phyloP scores from a whole-genome alignment of 192 early-diverging fungal genomes.

The Podila minutissima region DNA sequence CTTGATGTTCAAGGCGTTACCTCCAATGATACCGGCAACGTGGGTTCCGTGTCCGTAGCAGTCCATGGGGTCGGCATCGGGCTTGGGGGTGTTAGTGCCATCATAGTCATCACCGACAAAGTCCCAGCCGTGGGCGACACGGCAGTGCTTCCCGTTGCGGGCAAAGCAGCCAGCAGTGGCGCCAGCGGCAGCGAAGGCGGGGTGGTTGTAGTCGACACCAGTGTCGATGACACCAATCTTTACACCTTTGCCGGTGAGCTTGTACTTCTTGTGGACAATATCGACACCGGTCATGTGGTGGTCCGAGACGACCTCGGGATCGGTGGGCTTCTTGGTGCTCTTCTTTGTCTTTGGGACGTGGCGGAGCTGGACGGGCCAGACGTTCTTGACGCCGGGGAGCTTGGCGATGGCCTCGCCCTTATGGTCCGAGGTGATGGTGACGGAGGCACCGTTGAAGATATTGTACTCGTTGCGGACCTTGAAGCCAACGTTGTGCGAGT shows the following conservation, averaged over 20 bases:
- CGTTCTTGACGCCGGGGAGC: constrained; percentile 47
- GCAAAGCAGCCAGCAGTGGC: constrained; percentile 62
- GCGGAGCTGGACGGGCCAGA: constrained; percentile 57
- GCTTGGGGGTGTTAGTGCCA: constrained; percentile 40
- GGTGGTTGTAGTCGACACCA: constrained; percentile 68
- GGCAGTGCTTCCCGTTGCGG: constrained; percentile 64
- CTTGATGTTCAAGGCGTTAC: constrained; percentile 47
- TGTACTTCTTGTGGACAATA: constrained; percentile 41
- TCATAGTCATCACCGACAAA: constrained; percentile 57
- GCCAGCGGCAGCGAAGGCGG: constrained; percentile 63
- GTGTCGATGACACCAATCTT: constrained; percentile 70
- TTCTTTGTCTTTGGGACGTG: constrained; percentile 16
- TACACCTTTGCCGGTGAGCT: constrained; percentile 53
- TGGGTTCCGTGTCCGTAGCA: constrained; percentile 61
- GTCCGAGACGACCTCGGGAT: constrained; percentile 19
- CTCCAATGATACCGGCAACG: constrained; percentile 66
- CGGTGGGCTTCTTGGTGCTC: constrained; percentile 16
- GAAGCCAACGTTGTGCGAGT: constrained; percentile 19
- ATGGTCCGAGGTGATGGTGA: constrained; percentile 43
- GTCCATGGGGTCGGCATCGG: constrained; percentile 53
- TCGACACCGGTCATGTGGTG: constrained; percentile 58
- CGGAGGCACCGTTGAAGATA: constrained; percentile 57
- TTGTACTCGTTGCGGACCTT: constrained; percentile 57
- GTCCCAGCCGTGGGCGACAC: constrained; percentile 67
- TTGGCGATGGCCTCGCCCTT: constrained; percentile 30